These are phyloP conservation scores for Podaxis sp. DNA, from an alignment of 768 basidiomycete species.

Conservation along the genomic window DNA sequence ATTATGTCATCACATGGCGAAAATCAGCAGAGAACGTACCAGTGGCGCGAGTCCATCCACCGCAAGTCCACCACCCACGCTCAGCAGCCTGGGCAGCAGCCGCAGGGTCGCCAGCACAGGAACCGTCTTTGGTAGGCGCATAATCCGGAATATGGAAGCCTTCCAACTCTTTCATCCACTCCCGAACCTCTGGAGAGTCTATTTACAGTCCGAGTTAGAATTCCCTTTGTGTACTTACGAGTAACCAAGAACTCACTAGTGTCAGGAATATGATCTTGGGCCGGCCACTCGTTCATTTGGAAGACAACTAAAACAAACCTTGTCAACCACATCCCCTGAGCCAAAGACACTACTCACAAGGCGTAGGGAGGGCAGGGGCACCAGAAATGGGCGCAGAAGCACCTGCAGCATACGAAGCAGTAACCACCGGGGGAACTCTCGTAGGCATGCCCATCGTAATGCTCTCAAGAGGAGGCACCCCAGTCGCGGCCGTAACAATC, in stretches of 20 bases:
- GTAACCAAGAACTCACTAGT: conserved; percentile 43
- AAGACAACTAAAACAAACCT: conserved; percentile 25
- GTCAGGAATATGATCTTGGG: conserved; percentile 57
- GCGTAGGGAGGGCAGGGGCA: conserved; percentile 63
- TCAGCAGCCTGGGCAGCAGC: conserved; percentile 55
- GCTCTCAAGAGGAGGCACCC: conserved; percentile 55
- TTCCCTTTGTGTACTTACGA: neutral
- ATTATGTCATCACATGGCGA: neutral
- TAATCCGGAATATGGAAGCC: conserved; percentile 68
- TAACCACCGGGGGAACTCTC: conserved; percentile 44
- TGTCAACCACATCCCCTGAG: neutral
- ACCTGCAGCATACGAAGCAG: conserved; percentile 58
- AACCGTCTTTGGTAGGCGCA: conserved; percentile 63
- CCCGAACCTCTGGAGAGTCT: conserved; percentile 62
- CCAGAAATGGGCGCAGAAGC: conserved; percentile 62
- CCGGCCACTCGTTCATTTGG: conserved; percentile 51
- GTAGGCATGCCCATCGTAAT: conserved; percentile 68
- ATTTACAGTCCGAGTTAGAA: conserved; percentile 4
- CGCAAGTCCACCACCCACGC: conserved; percentile 92
- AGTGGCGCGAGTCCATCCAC: conserved; percentile 58
- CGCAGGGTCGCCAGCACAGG: conserved; percentile 59
- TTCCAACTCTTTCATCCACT: conserved; percentile 78
- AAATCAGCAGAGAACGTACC: conserved; percentile 27
- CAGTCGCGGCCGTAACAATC: conserved; percentile 48
- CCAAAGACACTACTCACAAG: conserved; percentile 42